Evolutionary conservation across 1,284 basidiomycete species (phyloP).

Genomic region (Cryptococcus sp.): DNA sequence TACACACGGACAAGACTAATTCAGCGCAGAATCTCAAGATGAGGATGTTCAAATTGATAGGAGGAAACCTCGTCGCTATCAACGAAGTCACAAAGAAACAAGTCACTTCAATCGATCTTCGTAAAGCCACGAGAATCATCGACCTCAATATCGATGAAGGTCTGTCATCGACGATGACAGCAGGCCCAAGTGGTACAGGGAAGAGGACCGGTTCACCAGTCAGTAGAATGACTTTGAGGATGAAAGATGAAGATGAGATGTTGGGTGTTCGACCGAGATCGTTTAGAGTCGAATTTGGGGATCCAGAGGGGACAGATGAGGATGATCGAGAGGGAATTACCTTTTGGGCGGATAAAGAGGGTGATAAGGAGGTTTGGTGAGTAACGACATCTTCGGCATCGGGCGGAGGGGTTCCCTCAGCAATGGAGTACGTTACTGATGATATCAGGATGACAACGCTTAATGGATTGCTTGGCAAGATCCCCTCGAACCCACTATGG

Average conservation of each 20-base stretch:
- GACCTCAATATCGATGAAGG: conserved; percentile 55
- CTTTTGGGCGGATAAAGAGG: conserved; percentile 88
- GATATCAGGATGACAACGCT: conserved; percentile 71
- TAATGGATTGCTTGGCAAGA: conserved; percentile 71
- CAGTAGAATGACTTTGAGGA: conserved; percentile 39
- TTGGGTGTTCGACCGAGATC: conserved; percentile 61
- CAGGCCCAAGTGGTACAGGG: background rate
- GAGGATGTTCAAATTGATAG: conserved; percentile 78
- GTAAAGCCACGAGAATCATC: conserved; percentile 70
- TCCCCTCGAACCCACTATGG: conserved; percentile 85
- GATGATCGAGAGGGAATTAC: conserved; percentile 71
- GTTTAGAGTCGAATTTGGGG: conserved; percentile 72
- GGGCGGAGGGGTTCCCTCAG: background rate
- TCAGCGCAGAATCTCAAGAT: conserved; percentile 71
- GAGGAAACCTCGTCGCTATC: conserved; percentile 81
- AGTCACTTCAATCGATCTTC: conserved; percentile 83
- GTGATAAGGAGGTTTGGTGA: conserved; percentile 81
- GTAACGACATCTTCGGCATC: conserved; percentile 32
- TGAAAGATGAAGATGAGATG: conserved; percentile 63
- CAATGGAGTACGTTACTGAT: no score
- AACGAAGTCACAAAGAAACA: conserved; percentile 91
- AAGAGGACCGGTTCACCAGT: conserved; percentile 32
- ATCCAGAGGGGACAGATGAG: background rate
- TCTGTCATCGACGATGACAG: background rate
- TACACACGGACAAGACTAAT: background rate